Base-by-base conservation (phyloP, 1,139 yeast species). In the Yamadazyma membranifaciens region DNA sequence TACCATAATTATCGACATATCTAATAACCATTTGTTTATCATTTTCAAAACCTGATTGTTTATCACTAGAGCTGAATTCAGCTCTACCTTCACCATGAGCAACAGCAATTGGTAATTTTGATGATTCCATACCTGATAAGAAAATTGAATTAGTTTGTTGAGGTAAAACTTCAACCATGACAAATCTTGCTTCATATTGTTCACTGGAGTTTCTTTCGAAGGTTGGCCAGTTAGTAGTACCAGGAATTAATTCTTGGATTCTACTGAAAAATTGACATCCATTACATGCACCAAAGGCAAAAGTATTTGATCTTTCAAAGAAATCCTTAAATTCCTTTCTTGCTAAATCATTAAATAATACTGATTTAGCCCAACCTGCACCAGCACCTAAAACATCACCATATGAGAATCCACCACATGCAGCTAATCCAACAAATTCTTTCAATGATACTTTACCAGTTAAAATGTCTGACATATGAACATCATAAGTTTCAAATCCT, bases 381-480 rank as follows among this genome's bases (percentile, higher is more conserved):
- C 97, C 99, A 25, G 98, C 98, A 51, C 99, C 98, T 46, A 94
- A 73, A 36, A 94, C 99, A 66, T 94, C 99, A 75, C 99, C 99
- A 59, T 91, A 94, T 2, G 98, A 89, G 74, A 94, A 94, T 24
- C 99, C 99, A 67, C 99, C 99, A 69, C 98, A 94, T 4, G 98
- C 98, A 41, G 98, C 98, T 44, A 94, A 57, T 47, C 99, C 99
- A 37, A 84, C 88, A 64, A 92, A 94, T 37, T 80, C 83, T 54
- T 79, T 82, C 51, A 94, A 74, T n/a, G 81, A 64, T 31, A 85
- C 83, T 54, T 72, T 74, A 33, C 95, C 95, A 31, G 75, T 67
- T 49, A 91, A 70, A 45, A 94, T 78, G 62, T 94, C 99, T 12
- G 95, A 80, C 98, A 94, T 92, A 61, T 95, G 98, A 33, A 94